Conservation (phyloP, 768 basidiomycete genomes). For the Suillus subalutaceus region DNA sequence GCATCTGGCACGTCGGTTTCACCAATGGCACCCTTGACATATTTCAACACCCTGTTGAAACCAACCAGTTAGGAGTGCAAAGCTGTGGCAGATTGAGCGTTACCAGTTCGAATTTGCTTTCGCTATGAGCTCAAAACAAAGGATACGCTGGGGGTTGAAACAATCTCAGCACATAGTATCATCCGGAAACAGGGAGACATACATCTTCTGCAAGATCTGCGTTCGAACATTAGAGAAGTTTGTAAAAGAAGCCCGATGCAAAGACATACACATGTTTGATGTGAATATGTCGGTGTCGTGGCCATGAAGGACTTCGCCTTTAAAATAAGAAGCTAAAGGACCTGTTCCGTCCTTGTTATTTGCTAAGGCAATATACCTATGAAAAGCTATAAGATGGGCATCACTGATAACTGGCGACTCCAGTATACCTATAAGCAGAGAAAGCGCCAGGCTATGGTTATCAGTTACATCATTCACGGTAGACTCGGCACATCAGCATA, state of each 20-base stretch:
- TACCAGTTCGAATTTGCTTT: conserved; percentile 81
- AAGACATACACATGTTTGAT: conserved; percentile 87
- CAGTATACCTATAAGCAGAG: conserved; percentile 75
- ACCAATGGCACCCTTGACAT: conserved; percentile 90
- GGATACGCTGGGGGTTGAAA: conserved; percentile 61
- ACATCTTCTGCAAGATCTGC: conserved; percentile 90
- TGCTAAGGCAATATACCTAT: conserved; percentile 82
- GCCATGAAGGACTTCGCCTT: conserved; percentile 87
- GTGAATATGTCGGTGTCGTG: conserved; percentile 91
- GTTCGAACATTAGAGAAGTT: conserved; percentile 16
- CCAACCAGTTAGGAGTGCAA: conserved; percentile 12
- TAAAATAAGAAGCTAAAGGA: conserved; percentile 95
- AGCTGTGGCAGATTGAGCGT: conserved; percentile 21
- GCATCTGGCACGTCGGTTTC: conserved; percentile 95
- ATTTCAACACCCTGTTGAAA: conserved; percentile 84
- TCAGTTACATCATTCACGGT: conserved; percentile 15
- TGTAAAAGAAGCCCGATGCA: not conserved
- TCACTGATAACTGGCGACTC: not conserved
- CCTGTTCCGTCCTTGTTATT: conserved; percentile 83
- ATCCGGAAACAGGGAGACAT: conserved; percentile 23
- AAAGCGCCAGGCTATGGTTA: conserved; percentile 80
- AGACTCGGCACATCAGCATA: conserved; percentile 32
- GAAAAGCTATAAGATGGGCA: conserved; percentile 8
- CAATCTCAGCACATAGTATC: conserved; percentile 10
- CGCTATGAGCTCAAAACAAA: conserved; percentile 81